Conservation (phyloP, 805 yeast genomes). For the Lipomyces sp. region DNA sequence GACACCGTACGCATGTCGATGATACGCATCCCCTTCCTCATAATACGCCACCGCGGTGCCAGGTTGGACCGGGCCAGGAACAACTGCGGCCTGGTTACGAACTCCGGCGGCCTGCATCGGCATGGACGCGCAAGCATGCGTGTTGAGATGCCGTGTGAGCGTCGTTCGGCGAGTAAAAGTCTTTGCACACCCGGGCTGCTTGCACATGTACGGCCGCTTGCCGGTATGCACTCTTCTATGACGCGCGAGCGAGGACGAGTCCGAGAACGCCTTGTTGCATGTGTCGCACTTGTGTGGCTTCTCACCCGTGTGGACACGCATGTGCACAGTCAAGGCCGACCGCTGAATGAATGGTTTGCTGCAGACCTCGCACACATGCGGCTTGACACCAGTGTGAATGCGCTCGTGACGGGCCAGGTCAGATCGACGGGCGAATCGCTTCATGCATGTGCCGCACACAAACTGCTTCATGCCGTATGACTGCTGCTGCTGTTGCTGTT, state of each 20-base stretch:
- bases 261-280: constrained; percentile 41
- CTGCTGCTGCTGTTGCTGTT: background rate
- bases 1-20: constrained; percentile 17
- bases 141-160: constrained; percentile 71
- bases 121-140: constrained; percentile 50
- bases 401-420: constrained; percentile 81
- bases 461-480: constrained; percentile 40
- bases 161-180: constrained; percentile 73
- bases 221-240: constrained; percentile 70
- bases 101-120: background rate
- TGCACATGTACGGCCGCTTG: constrained; percentile 53
- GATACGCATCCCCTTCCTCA: constrained; percentile 24
- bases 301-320: constrained; percentile 81
- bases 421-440: constrained; percentile 73
- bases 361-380: constrained; percentile 58
- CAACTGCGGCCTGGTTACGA: too few relatives aligned
- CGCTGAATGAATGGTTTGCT: constrained; percentile 81
- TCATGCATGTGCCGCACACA: constrained; percentile 56
- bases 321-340: constrained; percentile 78
- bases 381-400: constrained; percentile 57
- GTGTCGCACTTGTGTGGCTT: constrained; percentile 65
- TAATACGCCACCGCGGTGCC: constrained; percentile 11
- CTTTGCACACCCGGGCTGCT: constrained; percentile 68
- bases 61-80: constrained; percentile 4
- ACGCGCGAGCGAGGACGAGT: constrained; percentile 64